Base-by-base conservation (phyloP, 2,329 filamentous ascomycete species). In the Domatiomyces catenatus region DNA sequence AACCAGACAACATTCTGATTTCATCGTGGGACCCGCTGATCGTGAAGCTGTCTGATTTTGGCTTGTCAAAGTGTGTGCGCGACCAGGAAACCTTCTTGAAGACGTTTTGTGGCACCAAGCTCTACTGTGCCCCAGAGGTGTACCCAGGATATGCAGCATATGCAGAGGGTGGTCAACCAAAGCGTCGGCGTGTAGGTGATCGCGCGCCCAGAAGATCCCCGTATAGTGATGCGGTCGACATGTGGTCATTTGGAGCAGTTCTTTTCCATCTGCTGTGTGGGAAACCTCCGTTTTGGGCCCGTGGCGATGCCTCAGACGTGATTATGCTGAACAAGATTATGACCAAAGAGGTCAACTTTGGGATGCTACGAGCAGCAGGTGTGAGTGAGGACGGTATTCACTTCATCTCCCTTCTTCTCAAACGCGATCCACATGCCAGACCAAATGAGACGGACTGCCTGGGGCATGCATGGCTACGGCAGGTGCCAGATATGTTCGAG, bases 121-220 rank as follows among this genome's bases (percentile, higher is more conserved):
- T 98, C 2, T 98, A 96, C 67, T 96, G 92, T 64, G 92, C 92
- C 0, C 92, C 92, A 0, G 92, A 98, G 62, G 90, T 98, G 1
- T 98, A 96, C 62, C 87, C 84, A 47, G 84, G 93, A 60, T 81
- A 84, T 59, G 72, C 79, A 47, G 80, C 77, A n/a, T 75, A 81
- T 53, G 72, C 80, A 39, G 50, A 57, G 48, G 51, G 53, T 15
- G 43, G 49, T 12, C 36, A 50, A 15, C 75, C 74, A 39, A 83
- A 80, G 58, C 75, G 79, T 59, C 75, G 80, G 19, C 78, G 81
- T 42, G 62, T 71, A 39, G 69, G 71, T 42, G 66, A 71, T 52
- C 66, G 67, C 65, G 49, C 63, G 18, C 67, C 74, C 62, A 28
- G 51, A 22, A 50, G 50, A 8, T 68, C 71, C 67, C 81, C 86